phyloP scores from a whole-genome alignment of 441 rosid species.

The Populus hybrid region DNA sequence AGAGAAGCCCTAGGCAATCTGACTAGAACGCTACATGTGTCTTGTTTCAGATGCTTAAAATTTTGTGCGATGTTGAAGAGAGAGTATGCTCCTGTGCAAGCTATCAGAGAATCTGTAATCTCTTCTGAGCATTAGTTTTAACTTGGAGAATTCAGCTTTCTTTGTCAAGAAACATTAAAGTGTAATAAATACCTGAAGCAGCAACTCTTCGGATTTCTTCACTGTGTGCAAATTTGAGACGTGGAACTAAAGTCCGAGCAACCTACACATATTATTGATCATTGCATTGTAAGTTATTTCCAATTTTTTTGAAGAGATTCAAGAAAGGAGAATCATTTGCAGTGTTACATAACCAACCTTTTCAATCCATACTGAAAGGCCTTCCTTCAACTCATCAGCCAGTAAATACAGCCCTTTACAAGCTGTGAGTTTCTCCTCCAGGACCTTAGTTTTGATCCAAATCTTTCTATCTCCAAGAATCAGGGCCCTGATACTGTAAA shows the following conservation, averaged over 20 bases:
- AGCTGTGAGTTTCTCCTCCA: slow-evolving; percentile 60
- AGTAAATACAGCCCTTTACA: slow-evolving; percentile 53
- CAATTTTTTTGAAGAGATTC: not conserved
- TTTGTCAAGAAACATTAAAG: not conserved
- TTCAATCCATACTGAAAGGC: slow-evolving; percentile 52
- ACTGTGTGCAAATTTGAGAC: not conserved
- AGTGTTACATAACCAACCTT: slow-evolving; percentile 31
- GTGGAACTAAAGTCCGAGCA: slow-evolving; percentile 18
- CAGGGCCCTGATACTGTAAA: not conserved
- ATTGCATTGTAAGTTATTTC: not conserved
- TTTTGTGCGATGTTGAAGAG: too few relatives aligned
- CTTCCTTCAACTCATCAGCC: slow-evolving; percentile 55
- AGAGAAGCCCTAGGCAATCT: too few relatives aligned
- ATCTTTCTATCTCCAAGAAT: not conserved
- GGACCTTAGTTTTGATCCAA: slow-evolving; percentile 40
- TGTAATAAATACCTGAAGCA: not conserved
- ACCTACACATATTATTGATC: slow-evolving; percentile 3
- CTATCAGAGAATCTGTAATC: not conserved
- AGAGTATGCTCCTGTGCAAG: not conserved
- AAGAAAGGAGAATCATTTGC: not conserved
- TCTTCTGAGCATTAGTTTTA: not conserved
- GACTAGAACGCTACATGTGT: too few relatives aligned
- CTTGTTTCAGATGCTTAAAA: too few relatives aligned
- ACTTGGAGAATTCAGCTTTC: not conserved
- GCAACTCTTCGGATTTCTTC: slow-evolving; percentile 4